A percentile compares a stretch with the other conserved stretches of the same genome.
Evolutionary conservation across 352 stramenopile genomes (phyloP).

Genomic region (Blastocystis sp.): DNA sequence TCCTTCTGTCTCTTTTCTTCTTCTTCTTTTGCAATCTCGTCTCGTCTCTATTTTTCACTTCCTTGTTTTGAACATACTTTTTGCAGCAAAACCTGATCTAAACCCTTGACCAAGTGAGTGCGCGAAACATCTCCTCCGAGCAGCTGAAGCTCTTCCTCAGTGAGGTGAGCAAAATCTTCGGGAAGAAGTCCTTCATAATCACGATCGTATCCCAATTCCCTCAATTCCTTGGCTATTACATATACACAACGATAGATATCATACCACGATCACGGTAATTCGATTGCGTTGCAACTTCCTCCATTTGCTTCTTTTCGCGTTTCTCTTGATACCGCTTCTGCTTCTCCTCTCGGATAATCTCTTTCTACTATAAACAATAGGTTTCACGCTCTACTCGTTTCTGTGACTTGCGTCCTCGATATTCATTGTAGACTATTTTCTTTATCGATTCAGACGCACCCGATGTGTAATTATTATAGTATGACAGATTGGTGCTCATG

Average conservation of each 20-base stretch:
- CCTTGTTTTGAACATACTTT: neutral
- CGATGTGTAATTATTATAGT: neutral
- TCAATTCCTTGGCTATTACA: neutral
- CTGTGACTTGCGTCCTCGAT: constrained; percentile 39
- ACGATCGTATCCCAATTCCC: constrained; percentile 35
- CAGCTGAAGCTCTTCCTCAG: constrained; percentile 13
- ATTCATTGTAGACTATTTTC: constrained; percentile 28
- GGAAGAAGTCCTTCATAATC: constrained; percentile 43
- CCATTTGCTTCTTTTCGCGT: neutral
- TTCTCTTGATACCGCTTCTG: neutral
- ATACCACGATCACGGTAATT: constrained; percentile 44
- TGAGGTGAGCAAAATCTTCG: constrained; percentile 41
- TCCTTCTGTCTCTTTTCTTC: constrained; percentile 11
- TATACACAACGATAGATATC: neutral
- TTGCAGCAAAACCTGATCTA: constrained; percentile 10
- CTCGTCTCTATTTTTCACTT: neutral
- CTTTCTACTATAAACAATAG: neutral
- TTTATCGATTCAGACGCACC: constrained; percentile 10
- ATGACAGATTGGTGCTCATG: neutral
- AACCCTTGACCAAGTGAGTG: constrained; percentile 18
- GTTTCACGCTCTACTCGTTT: neutral
- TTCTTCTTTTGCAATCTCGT: constrained; percentile 12
- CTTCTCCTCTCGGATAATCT: neutral
- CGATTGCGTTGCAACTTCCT: neutral
- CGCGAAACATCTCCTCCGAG: neutral